Evolutionary conservation across 257 asterid species (phyloP).

Genomic region (Forsythia viridissima): DNA sequence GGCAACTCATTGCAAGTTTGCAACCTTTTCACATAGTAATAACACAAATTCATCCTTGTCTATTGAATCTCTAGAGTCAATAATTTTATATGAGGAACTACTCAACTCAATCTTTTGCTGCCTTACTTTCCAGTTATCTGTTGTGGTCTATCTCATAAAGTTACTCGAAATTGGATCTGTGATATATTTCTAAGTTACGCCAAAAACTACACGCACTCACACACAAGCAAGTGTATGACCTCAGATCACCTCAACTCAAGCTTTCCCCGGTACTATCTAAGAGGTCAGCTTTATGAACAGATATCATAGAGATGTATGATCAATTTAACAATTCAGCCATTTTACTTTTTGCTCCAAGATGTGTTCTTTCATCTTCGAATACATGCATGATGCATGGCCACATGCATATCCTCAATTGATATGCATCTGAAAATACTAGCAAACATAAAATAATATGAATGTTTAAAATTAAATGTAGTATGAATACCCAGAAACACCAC

Average conservation of each 20-base stretch:
- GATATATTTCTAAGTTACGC: no score
- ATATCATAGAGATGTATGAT: neutral
- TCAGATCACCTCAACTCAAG: neutral
- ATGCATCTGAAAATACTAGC: neutral
- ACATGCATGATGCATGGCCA: neutral
- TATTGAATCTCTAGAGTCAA: neutral
- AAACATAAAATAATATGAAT: no score
- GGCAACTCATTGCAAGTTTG: neutral
- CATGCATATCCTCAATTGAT: neutral
- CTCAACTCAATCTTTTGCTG: no score
- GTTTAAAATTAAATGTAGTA: no score
- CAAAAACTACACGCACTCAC: no score
- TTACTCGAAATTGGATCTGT: no score
- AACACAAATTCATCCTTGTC: neutral
- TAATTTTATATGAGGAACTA: neutral
- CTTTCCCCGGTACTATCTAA: neutral
- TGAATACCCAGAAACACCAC: no score
- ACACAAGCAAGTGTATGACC: neutral
- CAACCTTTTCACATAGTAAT: slow-evolving; percentile 8
- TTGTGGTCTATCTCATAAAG: no score
- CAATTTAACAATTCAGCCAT: neutral
- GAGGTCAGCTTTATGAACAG: neutral
- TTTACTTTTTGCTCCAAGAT: neutral
- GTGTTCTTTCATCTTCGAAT: neutral
- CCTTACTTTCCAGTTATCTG: no score